phyloP scores from a whole-genome alignment of 139 green algal genomes.

The Chlamydomonas sp. region DNA sequence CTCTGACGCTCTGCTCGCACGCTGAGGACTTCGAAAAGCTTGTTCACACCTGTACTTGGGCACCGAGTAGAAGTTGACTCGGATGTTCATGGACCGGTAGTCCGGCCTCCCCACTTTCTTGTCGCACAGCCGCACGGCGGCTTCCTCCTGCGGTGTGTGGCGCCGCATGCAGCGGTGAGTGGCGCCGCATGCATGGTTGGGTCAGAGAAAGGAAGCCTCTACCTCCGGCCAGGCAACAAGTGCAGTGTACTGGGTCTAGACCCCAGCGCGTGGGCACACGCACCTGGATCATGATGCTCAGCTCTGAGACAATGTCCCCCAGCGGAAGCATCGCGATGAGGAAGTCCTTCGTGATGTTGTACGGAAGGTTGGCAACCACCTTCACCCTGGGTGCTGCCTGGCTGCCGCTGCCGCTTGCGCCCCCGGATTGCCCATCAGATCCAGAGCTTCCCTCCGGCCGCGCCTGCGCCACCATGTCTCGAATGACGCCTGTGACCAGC shows the following conservation, averaged over 20 bases:
- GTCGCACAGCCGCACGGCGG: conserved; percentile 27
- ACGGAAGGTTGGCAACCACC: conserved; percentile 93
- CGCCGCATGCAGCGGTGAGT: background rate
- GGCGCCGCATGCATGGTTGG: no score
- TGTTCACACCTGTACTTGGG: conserved; percentile 58
- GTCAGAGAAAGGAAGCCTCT: background rate
- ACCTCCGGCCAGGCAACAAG: background rate
- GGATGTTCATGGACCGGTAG: conserved; percentile 78
- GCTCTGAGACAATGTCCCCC: conserved; percentile 50
- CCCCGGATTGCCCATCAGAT: no score
- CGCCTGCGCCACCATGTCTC: conserved; percentile 21
- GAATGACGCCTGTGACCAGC: conserved; percentile 30
- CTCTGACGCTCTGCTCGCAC: no score
- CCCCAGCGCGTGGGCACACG: no score
- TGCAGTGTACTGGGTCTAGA: no score
- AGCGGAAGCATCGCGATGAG: conserved; percentile 70
- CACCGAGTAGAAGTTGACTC: conserved; percentile 61
- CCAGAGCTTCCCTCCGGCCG: conserved; percentile 7
- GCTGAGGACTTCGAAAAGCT: no score
- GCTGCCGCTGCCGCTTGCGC: conserved; percentile 2
- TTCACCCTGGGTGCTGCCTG: conserved; percentile 38
- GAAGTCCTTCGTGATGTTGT: conserved; percentile 95
- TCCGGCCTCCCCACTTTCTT: conserved; percentile 39
- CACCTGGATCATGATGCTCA: conserved; percentile 75
- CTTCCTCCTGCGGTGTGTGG: conserved; percentile 27